A percentile compares a stretch with the other conserved stretches of the same genome.
phyloP scores from a whole-genome alignment of 345 rosid species.

The Eutrema heterophyllum region DNA sequence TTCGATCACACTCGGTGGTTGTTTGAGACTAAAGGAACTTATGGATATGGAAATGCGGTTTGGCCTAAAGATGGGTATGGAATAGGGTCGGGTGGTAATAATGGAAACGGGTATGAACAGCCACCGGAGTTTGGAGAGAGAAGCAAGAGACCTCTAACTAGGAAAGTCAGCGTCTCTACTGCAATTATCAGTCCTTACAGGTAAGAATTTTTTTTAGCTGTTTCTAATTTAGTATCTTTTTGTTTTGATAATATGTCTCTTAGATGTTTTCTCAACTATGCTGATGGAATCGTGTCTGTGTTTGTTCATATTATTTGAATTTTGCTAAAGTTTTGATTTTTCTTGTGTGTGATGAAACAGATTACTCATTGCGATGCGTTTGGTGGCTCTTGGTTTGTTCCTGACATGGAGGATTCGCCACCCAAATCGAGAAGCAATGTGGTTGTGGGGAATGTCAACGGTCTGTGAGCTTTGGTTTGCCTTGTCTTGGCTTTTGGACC shows the following conservation, averaged over 20 bases:
- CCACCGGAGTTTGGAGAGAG: conserved; percentile 68
- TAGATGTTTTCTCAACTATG: no score
- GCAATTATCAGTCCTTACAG: neutral
- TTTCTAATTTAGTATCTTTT: neutral
- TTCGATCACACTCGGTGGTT: conserved; percentile 75
- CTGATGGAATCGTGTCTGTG: neutral
- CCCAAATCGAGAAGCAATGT: neutral
- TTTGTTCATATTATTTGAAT: no score
- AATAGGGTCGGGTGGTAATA: conserved; percentile 40
- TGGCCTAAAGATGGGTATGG: conserved; percentile 87
- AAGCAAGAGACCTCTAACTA: conserved; percentile 55
- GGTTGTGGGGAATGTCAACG: conserved; percentile 35
- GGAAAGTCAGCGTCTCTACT: conserved; percentile 36
- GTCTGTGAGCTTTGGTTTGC: conserved; percentile 85
- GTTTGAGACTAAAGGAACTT: conserved; percentile 84
- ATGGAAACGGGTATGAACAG: conserved; percentile 52
- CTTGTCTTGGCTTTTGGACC: conserved; percentile 13
- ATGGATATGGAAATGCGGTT: conserved; percentile 74
- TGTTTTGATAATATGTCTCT: neutral
- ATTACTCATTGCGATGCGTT: neutral
- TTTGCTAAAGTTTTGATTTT: no score
- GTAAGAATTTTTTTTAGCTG: neutral
- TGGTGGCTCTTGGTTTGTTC: neutral
- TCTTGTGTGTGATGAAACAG: neutral
- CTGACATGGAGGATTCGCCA: neutral